Base-by-base conservation (phyloP, 768 basidiomycete species). In the Macrolepiota fuliginosa region DNA sequence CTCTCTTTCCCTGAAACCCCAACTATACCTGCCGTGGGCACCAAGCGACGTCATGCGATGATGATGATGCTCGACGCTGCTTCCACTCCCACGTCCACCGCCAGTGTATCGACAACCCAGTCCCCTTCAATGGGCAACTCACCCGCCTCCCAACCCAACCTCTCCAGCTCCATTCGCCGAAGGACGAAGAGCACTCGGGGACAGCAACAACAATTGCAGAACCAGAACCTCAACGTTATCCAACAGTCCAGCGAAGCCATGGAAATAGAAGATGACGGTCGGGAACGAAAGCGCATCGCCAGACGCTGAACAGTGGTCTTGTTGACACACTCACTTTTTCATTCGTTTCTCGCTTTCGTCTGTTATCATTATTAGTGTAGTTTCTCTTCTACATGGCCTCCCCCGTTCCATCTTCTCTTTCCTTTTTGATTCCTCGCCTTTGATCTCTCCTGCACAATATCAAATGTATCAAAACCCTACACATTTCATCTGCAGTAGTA, bases 211-310 rank as follows among this genome's bases (percentile, higher is more conserved):
- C 77, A 73, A 64, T 68, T 67, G 50, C 77, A 77, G 71, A 79
- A 73, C 40, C 77, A 69, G 72, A 79, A 68, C 63, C 73, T 73
- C 64, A 79, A 70, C 63, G 67, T 75, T 52, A 72, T 73, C 6
- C 77, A 74, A 54, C 63, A 69, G 25, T 47, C 71, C 56, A 67
- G 73, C 25, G 83, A 84, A 53, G 83, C 81, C 63, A 91, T 91
- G 84, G 89, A 92, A 45, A 77, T 91, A 17, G 91, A 92, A 66
- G 91, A 92, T 56, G 89, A 90, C 13, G 80, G 80, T 1, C 80
- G 90, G 58, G 90, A 92, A 68, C 77, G 91, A 68, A 92, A 92
- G 69, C 81, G 91, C 51, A 81, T 89, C 36, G 80, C 89, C 10
- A 79, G 90, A 67, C 78, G 90, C 64, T 91, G 70, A 77, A 54